Evolutionary conservation across 192 early-diverging fungal species (phyloP).

Genomic region (Coemansia sp.): DNA sequence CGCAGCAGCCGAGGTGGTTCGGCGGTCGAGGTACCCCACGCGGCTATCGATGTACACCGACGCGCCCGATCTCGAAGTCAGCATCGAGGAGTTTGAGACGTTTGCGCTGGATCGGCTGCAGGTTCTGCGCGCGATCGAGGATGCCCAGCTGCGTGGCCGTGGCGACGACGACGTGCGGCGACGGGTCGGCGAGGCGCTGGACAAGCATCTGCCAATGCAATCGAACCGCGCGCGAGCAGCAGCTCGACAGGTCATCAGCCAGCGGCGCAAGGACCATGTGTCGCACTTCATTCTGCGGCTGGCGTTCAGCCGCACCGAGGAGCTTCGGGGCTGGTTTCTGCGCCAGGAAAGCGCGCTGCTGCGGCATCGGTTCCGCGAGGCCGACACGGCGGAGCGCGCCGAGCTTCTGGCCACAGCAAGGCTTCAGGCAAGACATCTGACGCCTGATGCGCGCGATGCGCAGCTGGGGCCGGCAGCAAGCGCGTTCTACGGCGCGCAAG

Average conservation of each 20-base stretch:
- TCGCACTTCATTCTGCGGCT: conserved; percentile 80
- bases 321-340: conserved; percentile 72
- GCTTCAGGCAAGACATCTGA: conserved; percentile 24
- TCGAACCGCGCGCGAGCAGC: conserved; percentile 51
- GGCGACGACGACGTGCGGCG: conserved; percentile 57
- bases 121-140: conserved; percentile 82
- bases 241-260: conserved; percentile 49
- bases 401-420: conserved; percentile 37
- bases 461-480: conserved; percentile 10
- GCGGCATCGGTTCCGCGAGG: conserved; percentile 59
- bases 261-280: conserved; percentile 77
- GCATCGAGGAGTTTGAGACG: conserved; percentile 53
- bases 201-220: conserved; percentile 63
- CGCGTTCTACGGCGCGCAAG: conserved; percentile 34
- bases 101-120: conserved; percentile 55
- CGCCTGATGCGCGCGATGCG: conserved; percentile 17
- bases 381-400: conserved; percentile 34
- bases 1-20: conserved; percentile 39
- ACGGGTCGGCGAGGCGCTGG: conserved; percentile 54
- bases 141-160: conserved; percentile 69
- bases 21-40: conserved; percentile 45
- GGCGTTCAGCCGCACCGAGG: conserved; percentile 65
- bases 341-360: conserved; percentile 69
- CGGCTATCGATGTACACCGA: conserved; percentile 40
- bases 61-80: conserved; percentile 49